Conservation (phyloP, 257 asterid genomes). For the Solanum pimpinellifolium region DNA sequence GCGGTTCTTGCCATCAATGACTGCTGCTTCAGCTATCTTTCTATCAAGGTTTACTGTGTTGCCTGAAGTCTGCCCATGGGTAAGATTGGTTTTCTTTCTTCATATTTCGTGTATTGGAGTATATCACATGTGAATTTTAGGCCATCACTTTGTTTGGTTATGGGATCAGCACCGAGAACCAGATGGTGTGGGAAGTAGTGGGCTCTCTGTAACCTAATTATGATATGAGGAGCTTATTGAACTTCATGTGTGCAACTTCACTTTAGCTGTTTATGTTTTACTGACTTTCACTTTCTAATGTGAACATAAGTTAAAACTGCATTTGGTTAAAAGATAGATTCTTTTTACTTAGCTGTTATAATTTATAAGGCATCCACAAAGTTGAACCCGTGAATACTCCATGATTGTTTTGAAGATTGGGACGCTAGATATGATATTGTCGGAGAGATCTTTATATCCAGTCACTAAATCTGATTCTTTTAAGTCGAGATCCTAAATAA, state of each 20-base stretch:
- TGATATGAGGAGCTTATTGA: not conserved
- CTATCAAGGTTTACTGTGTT: constrained; percentile 46
- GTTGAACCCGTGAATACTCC: not conserved
- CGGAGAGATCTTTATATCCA: not conserved
- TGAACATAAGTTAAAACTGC: not conserved
- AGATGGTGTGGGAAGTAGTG: not conserved
- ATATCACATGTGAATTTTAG: not conserved
- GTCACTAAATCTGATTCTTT: not conserved
- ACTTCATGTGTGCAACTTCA: not conserved
- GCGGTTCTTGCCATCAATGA: constrained; percentile 55
- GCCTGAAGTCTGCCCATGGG: constrained; percentile 67
- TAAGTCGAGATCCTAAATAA: not conserved
- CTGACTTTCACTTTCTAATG: not conserved
- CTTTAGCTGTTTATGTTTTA: not conserved
- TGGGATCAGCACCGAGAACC: not conserved
- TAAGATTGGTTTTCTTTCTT: constrained; percentile 16
- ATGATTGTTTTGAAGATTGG: not conserved
- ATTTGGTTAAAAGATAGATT: not conserved
- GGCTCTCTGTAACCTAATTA: not conserved
- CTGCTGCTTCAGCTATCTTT: constrained; percentile 85
- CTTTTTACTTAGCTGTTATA: not conserved
- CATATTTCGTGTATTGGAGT: not conserved
- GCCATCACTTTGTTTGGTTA: not conserved
- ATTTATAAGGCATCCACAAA: not conserved
- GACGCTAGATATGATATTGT: not conserved